These are phyloP conservation scores for Russula ochroleuca DNA, from an alignment of 768 basidiomycete species.

Conservation along the genomic window DNA sequence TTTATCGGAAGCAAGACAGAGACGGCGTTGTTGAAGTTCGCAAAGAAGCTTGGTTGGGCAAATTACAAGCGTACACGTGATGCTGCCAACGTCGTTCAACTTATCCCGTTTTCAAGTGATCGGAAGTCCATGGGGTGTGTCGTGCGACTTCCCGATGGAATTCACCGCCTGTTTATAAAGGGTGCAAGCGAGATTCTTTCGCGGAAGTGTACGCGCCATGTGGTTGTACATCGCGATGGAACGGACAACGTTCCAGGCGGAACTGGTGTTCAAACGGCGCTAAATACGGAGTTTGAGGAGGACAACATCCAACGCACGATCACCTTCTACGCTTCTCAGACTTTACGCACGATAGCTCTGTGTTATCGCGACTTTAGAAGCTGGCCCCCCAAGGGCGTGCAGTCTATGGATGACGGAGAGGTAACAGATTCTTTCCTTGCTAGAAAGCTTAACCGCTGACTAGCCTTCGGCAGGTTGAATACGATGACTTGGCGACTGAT, in stretches of 20 bases:
- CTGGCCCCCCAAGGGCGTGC: conserved; percentile 71
- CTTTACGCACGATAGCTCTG: conserved; percentile 87
- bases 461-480: conserved; percentile 49
- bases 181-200: conserved; percentile 93
- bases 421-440: conserved; percentile 36
- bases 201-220: conserved; percentile 66
- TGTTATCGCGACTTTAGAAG: conserved; percentile 84
- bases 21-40: conserved; percentile 83
- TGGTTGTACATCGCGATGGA: conserved; percentile 54
- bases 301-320: conserved; percentile 91
- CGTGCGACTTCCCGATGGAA: conserved; percentile 51
- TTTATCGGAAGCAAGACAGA: conserved; percentile 97
- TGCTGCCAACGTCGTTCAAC: conserved; percentile 59
- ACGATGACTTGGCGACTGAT: conserved; percentile 61
- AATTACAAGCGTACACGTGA: conserved; percentile 67
- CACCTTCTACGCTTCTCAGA: conserved; percentile 97
- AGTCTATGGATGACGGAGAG: conserved; percentile 46
- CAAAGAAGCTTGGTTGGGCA: conserved; percentile 73
- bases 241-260: conserved; percentile 29
- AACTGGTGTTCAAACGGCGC: conserved; percentile 47
- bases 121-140: conserved; percentile 95
- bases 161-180: conserved; percentile 75
- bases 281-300: conserved; percentile 60
- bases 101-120: conserved; percentile 91
- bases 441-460: neutral